Conservation (phyloP, 75 land plant species). For the Cupressus sempervirens region DNA sequence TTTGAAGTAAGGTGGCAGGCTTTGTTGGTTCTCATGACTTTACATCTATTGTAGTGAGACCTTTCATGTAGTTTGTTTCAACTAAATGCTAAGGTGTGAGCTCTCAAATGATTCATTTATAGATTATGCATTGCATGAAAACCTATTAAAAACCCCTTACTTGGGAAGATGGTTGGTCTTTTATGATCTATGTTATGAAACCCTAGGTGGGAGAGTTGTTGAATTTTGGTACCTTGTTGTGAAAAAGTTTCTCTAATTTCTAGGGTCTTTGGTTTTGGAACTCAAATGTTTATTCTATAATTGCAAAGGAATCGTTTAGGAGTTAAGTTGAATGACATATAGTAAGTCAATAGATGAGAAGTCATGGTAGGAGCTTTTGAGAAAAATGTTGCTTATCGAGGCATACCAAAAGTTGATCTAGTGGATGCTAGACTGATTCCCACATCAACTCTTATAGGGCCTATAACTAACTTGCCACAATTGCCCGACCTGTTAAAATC, state of each 20-base stretch:
- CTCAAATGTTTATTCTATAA: too few species aligned
- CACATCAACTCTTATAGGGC: constrained; percentile 29
- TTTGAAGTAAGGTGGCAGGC: background rate
- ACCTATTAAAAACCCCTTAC: background rate
- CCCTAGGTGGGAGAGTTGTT: background rate
- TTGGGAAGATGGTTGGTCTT: background rate
- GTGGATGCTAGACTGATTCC: constrained; percentile 51
- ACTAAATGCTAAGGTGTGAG: too few species aligned
- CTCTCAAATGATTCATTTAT: too few species aligned
- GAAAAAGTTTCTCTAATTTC: background rate
- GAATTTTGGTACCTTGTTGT: background rate
- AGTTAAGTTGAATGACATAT: background rate
- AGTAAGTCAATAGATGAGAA: constrained; percentile 19
- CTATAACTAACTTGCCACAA: background rate
- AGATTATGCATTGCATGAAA: background rate
- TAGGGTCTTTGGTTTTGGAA: background rate
- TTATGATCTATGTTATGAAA: background rate
- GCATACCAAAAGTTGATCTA: constrained; percentile 56
- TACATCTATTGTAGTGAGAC: background rate
- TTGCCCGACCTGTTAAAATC: constrained; percentile 29
- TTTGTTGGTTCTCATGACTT: too few species aligned
- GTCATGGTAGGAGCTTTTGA: constrained; percentile 33
- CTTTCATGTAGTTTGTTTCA: too few species aligned
- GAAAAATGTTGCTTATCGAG: constrained; percentile 54
- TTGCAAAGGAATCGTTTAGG: background rate